Conservation (phyloP, 2,329 filamentous ascomycete species). For the Monosporascus ibericus region DNA sequence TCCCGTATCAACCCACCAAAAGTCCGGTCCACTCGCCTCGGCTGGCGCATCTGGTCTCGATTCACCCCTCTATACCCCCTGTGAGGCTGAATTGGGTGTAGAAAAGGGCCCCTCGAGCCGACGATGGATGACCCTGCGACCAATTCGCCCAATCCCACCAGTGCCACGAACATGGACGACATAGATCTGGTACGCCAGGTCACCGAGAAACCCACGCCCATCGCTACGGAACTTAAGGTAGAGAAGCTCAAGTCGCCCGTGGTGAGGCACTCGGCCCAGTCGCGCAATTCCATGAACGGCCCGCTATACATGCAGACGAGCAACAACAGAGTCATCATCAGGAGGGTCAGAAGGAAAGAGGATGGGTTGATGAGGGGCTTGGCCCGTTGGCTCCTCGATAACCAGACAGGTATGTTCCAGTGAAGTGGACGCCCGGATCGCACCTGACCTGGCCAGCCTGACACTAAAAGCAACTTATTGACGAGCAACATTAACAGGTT, state of each 20-base stretch:
- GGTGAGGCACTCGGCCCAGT: slow-evolving; percentile 24
- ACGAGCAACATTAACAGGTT: slow-evolving; percentile 44
- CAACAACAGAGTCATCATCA: slow-evolving; percentile 47
- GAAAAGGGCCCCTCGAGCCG: not conserved
- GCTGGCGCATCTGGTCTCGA: not conserved
- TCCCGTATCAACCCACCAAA: not conserved
- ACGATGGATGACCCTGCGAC: not conserved
- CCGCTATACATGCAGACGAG: slow-evolving; percentile 53
- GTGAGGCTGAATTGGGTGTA: not conserved
- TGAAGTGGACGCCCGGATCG: not conserved
- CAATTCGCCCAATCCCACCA: not conserved
- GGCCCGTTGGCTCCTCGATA: slow-evolving; percentile 65
- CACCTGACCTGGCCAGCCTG: not conserved
- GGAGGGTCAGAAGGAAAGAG: slow-evolving; percentile 55
- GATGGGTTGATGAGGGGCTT: slow-evolving; percentile 55
- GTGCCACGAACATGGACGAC: not conserved
- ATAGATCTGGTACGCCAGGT: not conserved
- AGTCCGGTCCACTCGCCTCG: not conserved
- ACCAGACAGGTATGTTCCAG: slow-evolving; percentile 65
- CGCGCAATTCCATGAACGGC: slow-evolving; percentile 42
- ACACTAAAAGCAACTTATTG: slow-evolving; percentile 6
- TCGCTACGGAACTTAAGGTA: slow-evolving; percentile 7
- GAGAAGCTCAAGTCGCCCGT: slow-evolving; percentile 23
- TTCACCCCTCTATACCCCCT: not conserved
- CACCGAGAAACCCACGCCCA: not conserved